A percentile compares a stretch with the other conserved stretches of the same genome.
Evolutionary conservation across 148 eudicot genomes (phyloP).

Genomic region (Nyssa sinensis): DNA sequence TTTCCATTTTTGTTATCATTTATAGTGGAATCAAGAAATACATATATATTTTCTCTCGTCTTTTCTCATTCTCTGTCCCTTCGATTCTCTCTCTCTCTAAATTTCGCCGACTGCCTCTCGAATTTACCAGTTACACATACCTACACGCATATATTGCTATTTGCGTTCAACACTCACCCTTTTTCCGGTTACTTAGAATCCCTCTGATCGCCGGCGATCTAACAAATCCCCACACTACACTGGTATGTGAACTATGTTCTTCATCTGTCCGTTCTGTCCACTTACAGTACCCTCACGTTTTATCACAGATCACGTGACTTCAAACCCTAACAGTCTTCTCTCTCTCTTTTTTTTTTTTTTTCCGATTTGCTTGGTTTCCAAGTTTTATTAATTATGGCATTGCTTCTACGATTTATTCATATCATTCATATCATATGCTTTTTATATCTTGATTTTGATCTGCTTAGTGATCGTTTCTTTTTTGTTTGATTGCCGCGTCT

Average conservation of each 20-base stretch:
- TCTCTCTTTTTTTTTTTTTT: not conserved
- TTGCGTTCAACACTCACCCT: too few relatives aligned
- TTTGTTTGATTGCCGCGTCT: too few relatives aligned
- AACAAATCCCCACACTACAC: too few relatives aligned
- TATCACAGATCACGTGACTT: slow-evolving; percentile 39
- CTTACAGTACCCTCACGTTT: not conserved
- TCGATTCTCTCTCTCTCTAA: too few relatives aligned
- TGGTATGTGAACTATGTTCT: slow-evolving; percentile 13
- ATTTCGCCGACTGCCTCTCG: too few relatives aligned
- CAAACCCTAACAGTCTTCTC: slow-evolving; percentile 21
- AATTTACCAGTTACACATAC: too few relatives aligned
- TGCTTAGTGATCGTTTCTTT: not conserved
- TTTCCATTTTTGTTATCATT: too few relatives aligned
- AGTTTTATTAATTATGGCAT: not conserved
- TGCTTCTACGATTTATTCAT: too few relatives aligned
- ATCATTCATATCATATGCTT: not conserved
- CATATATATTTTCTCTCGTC: too few relatives aligned
- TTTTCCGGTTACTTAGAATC: slow-evolving; percentile 10
- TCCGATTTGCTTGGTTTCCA: not conserved
- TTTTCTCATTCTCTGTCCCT: too few relatives aligned
- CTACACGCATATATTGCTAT: too few relatives aligned
- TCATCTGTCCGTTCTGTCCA: not conserved
- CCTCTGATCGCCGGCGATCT: slow-evolving; percentile 20
- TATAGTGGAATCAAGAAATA: too few relatives aligned
- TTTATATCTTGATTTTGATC: not conserved